Base-by-base conservation (phyloP, 805 yeast species). In the Lachancea waltii region DNA sequence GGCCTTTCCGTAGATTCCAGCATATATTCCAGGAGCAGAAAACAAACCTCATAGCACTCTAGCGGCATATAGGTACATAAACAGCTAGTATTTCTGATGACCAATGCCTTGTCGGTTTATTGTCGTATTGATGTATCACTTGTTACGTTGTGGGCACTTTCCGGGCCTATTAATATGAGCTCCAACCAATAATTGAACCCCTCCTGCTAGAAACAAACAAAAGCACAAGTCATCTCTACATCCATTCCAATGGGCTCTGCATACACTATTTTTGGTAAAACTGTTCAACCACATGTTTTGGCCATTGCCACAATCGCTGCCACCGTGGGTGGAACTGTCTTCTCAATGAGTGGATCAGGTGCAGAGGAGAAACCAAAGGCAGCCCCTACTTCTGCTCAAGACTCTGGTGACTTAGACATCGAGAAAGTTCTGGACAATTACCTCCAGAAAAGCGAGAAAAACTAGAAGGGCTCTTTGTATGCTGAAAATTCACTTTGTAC, bases 281-380 rank as follows among this genome's bases (percentile, higher is more conserved):
- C 84, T 48, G 78, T 87, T 56, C 86, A 78, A 55, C 77, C 97
- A 45, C 90, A 87, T 68, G 82, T 77, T 49, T 75, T 89, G 61
- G 82, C 96, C 33, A 62, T 89, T 48, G 92, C 81, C 50, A 86
- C 96, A 30, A 38, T 38, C 15, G 35, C 27, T 10, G 40, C 47
- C 15, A 44, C 56, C 7, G 44, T 46, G 16, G 60, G 54, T 14
- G 45, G 44, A 17, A 46, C 47, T 7, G 43, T 40, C 3, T 48
- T 39, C 32, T 32, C 45, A 29, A 46, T 43, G 21, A 38, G 44
- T 30, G 35, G 40, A 1, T 36, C 46, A 7, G 32, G 31, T 17
- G 22, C 35, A 5, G 36, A 33, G 16, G 34, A 30, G 11, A 32
- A 25, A 15, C 21, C 35, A 7, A 23, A 22, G n/a, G 14, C 28